These are phyloP conservation scores for Rhizopogon vinicolor DNA, from an alignment of 768 basidiomycete genomes.

Conservation along the genomic window DNA sequence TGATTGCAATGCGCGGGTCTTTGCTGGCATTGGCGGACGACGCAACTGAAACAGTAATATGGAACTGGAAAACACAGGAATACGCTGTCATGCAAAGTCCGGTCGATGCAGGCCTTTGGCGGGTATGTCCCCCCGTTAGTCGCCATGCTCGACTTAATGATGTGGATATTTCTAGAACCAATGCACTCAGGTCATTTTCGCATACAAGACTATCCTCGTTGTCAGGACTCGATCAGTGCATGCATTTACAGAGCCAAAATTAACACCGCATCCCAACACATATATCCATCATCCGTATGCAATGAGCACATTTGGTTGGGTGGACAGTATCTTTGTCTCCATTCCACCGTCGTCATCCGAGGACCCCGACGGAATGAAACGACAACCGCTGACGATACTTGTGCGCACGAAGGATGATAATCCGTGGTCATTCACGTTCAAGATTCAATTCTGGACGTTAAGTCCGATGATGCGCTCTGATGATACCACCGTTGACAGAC, in stretches of 20 bases:
- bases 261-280: constrained; percentile 20
- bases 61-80: constrained; percentile 48
- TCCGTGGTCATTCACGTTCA: constrained; percentile 49
- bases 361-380: neutral
- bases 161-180: constrained; percentile 33
- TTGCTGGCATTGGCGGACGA: constrained; percentile 54
- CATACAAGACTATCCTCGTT: constrained; percentile 44
- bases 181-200: constrained; percentile 49
- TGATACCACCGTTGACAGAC: constrained; percentile 12
- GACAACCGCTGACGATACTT: constrained; percentile 35
- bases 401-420: constrained; percentile 56
- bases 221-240: constrained; percentile 55
- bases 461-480: constrained; percentile 23
- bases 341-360: constrained; percentile 4
- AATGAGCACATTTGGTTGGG: constrained; percentile 60
- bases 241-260: constrained; percentile 46
- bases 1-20: constrained; percentile 46
- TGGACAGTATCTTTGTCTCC: constrained; percentile 50
- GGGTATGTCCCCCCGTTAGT: constrained; percentile 8
- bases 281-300: constrained; percentile 33
- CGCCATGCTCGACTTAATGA: neutral
- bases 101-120: constrained; percentile 28
- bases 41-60: constrained; percentile 42
- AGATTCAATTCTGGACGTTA: constrained; percentile 50
- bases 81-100: constrained; percentile 43